Evolutionary conservation across 495 filamentous ascomycete genomes (phyloP).

Genomic region (Hapsidospora chrysogenum): DNA sequence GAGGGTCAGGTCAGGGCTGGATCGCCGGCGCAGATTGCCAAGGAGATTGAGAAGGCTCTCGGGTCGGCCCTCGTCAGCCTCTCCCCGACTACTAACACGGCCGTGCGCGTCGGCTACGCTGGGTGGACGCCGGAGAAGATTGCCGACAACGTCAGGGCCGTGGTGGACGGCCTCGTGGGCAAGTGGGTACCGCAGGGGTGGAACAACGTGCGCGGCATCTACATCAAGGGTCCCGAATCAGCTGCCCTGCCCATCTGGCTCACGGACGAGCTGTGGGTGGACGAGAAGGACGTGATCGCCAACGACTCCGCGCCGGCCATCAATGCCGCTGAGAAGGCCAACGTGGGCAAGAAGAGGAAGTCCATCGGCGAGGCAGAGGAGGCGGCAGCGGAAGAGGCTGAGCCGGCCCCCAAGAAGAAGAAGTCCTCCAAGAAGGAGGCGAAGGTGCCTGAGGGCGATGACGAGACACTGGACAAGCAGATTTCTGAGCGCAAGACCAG

Average conservation of each 20-base stretch:
- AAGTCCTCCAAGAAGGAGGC: slow-evolving; percentile 8
- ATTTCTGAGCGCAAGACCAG: slow-evolving; percentile 42
- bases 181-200: slow-evolving; percentile 71
- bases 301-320: slow-evolving; percentile 30
- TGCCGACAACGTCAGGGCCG: slow-evolving; percentile 59
- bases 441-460: slow-evolving; percentile 25
- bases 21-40: slow-evolving; percentile 38
- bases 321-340: slow-evolving; percentile 31
- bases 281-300: slow-evolving; percentile 58
- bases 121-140: slow-evolving; percentile 58
- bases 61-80: slow-evolving; percentile 58
- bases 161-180: slow-evolving; percentile 48
- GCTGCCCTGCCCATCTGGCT: slow-evolving; percentile 84
- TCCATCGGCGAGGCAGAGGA: slow-evolving; percentile 22
- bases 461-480: slow-evolving; percentile 40
- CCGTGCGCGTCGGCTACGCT: slow-evolving; percentile 54
- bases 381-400: slow-evolving; percentile 33
- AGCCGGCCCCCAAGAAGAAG: slow-evolving; percentile 29
- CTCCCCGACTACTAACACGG: slow-evolving; percentile 43
- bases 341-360: slow-evolving; percentile 53
- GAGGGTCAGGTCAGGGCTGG: slow-evolving; percentile 21
- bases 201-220: slow-evolving; percentile 64
- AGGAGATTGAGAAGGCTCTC: slow-evolving; percentile 56
- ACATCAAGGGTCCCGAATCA: slow-evolving; percentile 78
- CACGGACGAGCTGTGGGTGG: slow-evolving; percentile 76